Evolutionary conservation across 2,329 filamentous ascomycete genomes (phyloP), one percentile per base, ranked within the genome.

Genomic region (Pseudocercospora pini-densiflorae): DNA sequence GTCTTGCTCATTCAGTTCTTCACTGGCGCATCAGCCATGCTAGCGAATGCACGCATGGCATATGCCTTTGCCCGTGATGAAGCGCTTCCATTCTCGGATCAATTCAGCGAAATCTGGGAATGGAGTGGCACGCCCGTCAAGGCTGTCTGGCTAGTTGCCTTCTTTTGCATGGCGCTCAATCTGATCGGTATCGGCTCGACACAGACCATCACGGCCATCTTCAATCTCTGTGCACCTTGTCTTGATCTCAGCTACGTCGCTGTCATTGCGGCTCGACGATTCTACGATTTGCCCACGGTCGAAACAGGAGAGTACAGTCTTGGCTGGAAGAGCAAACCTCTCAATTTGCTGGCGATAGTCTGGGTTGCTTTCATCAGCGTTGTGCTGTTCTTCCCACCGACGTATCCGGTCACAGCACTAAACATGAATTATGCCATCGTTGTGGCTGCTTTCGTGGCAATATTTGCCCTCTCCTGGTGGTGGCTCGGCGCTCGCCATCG

Each of bases 331-430:
- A 86, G 83, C 0, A 81, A 89, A 61, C 81, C 82, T 6, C 76
- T 88, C 14, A 70, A 66, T 29, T 51, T 66, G 23, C 45, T 70
- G 12, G 86, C 87, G 1, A 82, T 88, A n/a, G 76, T 78, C 3
- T 90, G 88, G 88, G 87, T 89, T 3, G 69, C 83, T 27, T 88
- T 89, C 72, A 89, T 90, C 69, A 88, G 86, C 70, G 80, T 85
- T 9, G 83, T 89, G n/a, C 78, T 90, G 19, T 87, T 83, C 75
- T 83, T 83, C 77, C 82, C 81, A 3, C 77, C 80, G 0, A 71
- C 76, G n/a, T 78, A 77, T 36, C 81, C 81, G 1, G 79, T 83
- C 16, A 81, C 77, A 2, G 70, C 77, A 0, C 74, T 75, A 47
- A 83, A 83, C 68, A 83, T 84, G 81, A 84, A 83, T 67, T 83